These are phyloP conservation scores for Moringa oleifera DNA, from an alignment of 345 rosid species.

Conservation along the genomic window DNA sequence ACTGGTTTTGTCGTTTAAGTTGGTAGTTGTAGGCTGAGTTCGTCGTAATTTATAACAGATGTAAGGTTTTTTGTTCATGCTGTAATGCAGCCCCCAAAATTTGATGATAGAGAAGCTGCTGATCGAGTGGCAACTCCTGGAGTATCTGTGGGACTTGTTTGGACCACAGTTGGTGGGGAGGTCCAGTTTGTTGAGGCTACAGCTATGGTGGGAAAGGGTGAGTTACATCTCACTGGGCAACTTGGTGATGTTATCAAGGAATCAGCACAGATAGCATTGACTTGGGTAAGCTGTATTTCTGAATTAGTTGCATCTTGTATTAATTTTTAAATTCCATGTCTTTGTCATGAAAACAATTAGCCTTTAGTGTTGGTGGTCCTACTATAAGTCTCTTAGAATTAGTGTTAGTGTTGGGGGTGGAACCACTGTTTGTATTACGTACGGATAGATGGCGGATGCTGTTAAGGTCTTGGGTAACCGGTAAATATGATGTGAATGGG, in stretches of 20 bases:
- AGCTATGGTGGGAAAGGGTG: constrained; percentile 88
- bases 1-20: background rate
- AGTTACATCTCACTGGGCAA: constrained; percentile 93
- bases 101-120: constrained; percentile 89
- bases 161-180: constrained; percentile 99
- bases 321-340: background rate
- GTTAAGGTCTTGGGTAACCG: too few relatives aligned
- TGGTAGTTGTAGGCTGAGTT: background rate
- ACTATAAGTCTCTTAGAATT: too few relatives aligned
- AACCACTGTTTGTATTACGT: too few relatives aligned
- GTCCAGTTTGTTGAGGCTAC: constrained; percentile 97
- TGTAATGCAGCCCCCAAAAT: constrained; percentile 83
- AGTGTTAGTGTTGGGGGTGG: too few relatives aligned
- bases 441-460: too few relatives aligned
- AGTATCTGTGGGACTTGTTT: constrained; percentile 90
- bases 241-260: constrained; percentile 99
- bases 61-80: constrained; percentile 11
- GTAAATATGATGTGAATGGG: too few relatives aligned
- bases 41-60: constrained; percentile 6
- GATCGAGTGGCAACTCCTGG: constrained; percentile 96
- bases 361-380: background rate
- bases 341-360: background rate
- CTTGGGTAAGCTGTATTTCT: constrained; percentile 65
- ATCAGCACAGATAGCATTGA: constrained; percentile 94
- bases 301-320: too few relatives aligned